Evolutionary conservation across 768 basidiomycete species (phyloP), one percentile per base, ranked within the genome.

Genomic region (Neoboletus subvelutipes): DNA sequence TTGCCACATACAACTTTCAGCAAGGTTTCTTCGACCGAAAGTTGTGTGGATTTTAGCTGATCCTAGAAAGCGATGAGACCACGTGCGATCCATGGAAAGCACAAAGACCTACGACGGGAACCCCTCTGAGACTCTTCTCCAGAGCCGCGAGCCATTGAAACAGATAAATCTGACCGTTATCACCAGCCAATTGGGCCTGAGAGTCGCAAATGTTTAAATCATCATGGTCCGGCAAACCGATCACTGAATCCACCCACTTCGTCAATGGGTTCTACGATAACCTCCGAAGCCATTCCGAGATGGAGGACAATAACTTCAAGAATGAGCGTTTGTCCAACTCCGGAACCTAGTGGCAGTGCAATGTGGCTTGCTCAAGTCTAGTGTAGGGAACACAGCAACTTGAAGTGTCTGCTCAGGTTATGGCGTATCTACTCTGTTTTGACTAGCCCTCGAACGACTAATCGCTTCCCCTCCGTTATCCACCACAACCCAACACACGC

Each of bases 121-220:
- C 75, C 1, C 76, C 73, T 26, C 73, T 76, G 20, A 91, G 69
- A 26, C 77, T 78, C 67, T 80, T 82, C 70, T 92, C 86, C 3
- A 82, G 80, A 11, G 78, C 75, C 8, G 85, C 82, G 11, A 94
- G 78, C 90, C 92, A 96, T 65, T 89, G 88, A 65, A 94, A 89
- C 17, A 94, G 71, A 64, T 91, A 90, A 50, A 94, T 80, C 60
- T 92, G 90, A 15, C 85, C 88, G 71, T 87, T 86, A 55, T 93
- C 92, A 40, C 82, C 84, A 4, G 80, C 71, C 26, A 92, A 72
- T 66, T 87, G 84, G 12, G 83, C 77, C 92, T 93, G 58, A 45
- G 22, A 15, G 43, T 54, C 34, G 62, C 45, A 48, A 58, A 47
- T 40, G 29, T 36, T 34, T 54, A 37, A 60, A 67, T 64, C 54